Evolutionary conservation across 176 grass and related monocot species (phyloP), one percentile per base, ranked within the genome.

Genomic region (Themeda triandra): DNA sequence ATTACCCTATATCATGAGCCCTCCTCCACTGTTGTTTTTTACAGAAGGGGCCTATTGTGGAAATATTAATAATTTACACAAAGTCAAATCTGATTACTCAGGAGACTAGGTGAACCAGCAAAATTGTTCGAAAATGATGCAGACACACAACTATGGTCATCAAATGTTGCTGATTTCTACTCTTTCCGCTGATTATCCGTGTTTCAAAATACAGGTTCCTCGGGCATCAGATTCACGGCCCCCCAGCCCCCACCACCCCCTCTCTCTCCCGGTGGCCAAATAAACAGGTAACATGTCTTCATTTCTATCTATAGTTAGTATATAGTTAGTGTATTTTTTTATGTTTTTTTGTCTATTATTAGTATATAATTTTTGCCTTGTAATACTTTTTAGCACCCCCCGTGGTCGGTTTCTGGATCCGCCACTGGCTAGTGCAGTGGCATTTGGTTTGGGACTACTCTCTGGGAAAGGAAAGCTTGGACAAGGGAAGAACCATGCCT

Each of bases 361-460:
- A n/a, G n/a, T n/a, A n/a, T n/a, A n/a, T n/a, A n/a, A n/a, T n/a
- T n/a, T n/a, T n/a, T n/a, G n/a, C n/a, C n/a, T n/a, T n/a, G n/a
- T n/a, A n/a, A n/a, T n/a, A n/a, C n/a, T n/a, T n/a, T n/a, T n/a
- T n/a, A n/a, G n/a, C n/a, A n/a, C n/a, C n/a, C n/a, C n/a, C n/a
- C n/a, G n/a, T n/a, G n/a, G n/a, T n/a, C n/a, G n/a, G n/a, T n/a
- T n/a, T n/a, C n/a, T n/a, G n/a, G n/a, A n/a, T n/a, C n/a, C n/a
- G n/a, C n/a, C n/a, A n/a, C n/a, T n/a, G n/a, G 96, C 93, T 85
- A 99, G 96, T 73, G 96, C 96, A 17, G 91, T 99, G 76, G 91
- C 96, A 84, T 99, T 99, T 89, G 93, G 96, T 66, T 88, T 92
- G 83, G 96, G 96, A 44, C 60, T 99, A 78, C 91, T 99, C 84